Evolutionary conservation across 2,329 filamentous ascomycete genomes (phyloP), one percentile per base, ranked within the genome.

Genomic region (Colletotrichum truncatum): DNA sequence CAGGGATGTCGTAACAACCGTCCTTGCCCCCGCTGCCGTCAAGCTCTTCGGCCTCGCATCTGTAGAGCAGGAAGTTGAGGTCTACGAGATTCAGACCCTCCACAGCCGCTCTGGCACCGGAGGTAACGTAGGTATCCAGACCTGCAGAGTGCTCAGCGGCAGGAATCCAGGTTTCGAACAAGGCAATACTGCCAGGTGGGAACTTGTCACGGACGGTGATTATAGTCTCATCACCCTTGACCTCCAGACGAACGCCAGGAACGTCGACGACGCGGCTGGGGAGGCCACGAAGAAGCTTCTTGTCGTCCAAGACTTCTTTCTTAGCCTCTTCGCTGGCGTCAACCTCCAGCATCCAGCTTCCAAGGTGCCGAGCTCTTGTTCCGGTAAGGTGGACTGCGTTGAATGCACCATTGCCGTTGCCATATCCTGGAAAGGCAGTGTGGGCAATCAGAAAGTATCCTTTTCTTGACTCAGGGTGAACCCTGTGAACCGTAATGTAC

Each of bases 81-180:
- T 98, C 95, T 16, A 93, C 84, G 23, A 98, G 82, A 73, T 87
- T 88, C 34, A 95, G 84, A 6, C 90, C 86, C 8, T 85, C 84
- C 81, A 98, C 97, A 0, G 94, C 94, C 9, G 89, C 86, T 68
- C 90, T 89, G 1, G 90, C 93, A 30, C 93, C 94, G 26, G 91
- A 91, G 0, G 93, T 96, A 63, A 98, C 91, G 75, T 92, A 97
- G 43, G 89, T 91, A 75, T 98, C 94, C 16, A 99, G 82, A 21
- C 93, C 93, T 39, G 90, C 87, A 2, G 91, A 90, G 75, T 97
- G 92, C 74, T 98, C 93, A 2, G 92, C 92, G 23, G 89, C 89
- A 4, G 94, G 94, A 26, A 98, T 96, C 91, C 92, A 98, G 0
- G 96, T 99, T 80, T 98, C 94, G 70, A 98, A 97, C 3, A 99